Evolutionary conservation across 768 basidiomycete genomes (phyloP).

Genomic region (Pleurotus tuber-regium): DNA sequence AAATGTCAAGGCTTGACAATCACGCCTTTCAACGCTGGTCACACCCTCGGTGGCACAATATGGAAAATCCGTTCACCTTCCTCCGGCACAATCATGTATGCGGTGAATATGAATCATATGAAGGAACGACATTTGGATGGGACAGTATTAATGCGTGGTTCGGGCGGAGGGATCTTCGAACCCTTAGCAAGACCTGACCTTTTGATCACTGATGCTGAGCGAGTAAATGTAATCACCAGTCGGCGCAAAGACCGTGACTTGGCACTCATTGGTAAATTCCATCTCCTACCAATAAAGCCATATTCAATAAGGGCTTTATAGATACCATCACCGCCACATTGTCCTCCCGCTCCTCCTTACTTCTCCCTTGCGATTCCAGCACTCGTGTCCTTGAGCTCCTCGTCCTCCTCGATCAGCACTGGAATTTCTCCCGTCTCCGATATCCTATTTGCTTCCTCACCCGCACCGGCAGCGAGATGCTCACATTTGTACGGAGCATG

Average conservation of each 20-base stretch:
- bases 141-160: constrained; percentile 77
- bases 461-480: constrained; percentile 88
- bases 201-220: constrained; percentile 89
- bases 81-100: constrained; percentile 93
- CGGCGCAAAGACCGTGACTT: constrained; percentile 89
- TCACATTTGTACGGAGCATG: constrained; percentile 92
- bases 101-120: constrained; percentile 95
- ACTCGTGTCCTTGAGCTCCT: constrained; percentile 96
- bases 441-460: constrained; percentile 94
- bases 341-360: constrained; percentile 72
- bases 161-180: constrained; percentile 79
- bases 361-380: constrained; percentile 91
- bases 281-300: background rate
- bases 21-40: constrained; percentile 93
- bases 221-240: constrained; percentile 78
- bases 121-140: constrained; percentile 94
- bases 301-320: constrained; percentile 25
- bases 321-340: constrained; percentile 90
- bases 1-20: constrained; percentile 93
- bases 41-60: constrained; percentile 93
- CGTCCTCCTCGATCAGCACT: constrained; percentile 94
- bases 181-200: constrained; percentile 87
- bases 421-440: constrained; percentile 83
- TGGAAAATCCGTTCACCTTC: constrained; percentile 99
- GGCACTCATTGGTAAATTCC: constrained; percentile 69